Percentiles rank a stretch among this genome's conserved stretches.
These are phyloP conservation scores for Rostrohypoxylon terebratum DNA, from an alignment of 495 filamentous ascomycete genomes.

Conservation along the genomic window DNA sequence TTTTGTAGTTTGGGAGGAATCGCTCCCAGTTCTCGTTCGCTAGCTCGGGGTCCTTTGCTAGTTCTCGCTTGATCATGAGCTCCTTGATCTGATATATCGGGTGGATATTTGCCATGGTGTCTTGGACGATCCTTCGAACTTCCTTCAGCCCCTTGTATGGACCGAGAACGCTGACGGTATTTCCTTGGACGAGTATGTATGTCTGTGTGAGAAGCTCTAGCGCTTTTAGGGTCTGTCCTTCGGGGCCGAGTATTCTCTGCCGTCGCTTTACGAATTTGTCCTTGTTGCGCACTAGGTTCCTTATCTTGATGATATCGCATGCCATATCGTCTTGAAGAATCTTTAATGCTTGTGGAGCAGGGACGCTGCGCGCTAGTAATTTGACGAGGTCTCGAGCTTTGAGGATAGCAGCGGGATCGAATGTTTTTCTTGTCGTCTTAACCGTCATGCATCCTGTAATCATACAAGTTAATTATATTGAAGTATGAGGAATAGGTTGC, in stretches of 20 bases:
- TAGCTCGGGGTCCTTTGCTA: constrained; percentile 93
- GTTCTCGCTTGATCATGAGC: constrained; percentile 98
- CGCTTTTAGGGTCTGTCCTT: constrained; percentile 80
- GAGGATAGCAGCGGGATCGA: constrained; percentile 91
- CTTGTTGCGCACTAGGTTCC: constrained; percentile 89
- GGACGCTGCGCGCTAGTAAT: constrained; percentile 89
- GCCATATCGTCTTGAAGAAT: constrained; percentile 92
- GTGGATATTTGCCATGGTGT: constrained; percentile 95
- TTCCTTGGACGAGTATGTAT: constrained; percentile 97
- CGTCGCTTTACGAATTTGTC: constrained; percentile 97
- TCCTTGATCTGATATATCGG: constrained; percentile 96
- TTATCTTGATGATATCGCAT: constrained; percentile 94
- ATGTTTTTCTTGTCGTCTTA: constrained; percentile 94
- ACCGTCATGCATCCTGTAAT: constrained; percentile 79
- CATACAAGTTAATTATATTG: not conserved
- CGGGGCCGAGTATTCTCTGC: constrained; percentile 84
- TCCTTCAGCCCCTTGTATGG: constrained; percentile 93
- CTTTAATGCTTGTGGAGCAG: constrained; percentile 90
- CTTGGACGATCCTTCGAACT: constrained; percentile 87
- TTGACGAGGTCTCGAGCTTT: constrained; percentile 96
- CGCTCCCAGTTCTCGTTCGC: constrained; percentile 92
- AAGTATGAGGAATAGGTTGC: not conserved
- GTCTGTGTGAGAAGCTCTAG: constrained; percentile 93
- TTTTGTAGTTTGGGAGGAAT: constrained; percentile 98
- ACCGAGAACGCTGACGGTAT: constrained; percentile 93